phyloP scores from a whole-genome alignment of 352 stramenopile genomes.

The Globisporangium mamillatum region DNA sequence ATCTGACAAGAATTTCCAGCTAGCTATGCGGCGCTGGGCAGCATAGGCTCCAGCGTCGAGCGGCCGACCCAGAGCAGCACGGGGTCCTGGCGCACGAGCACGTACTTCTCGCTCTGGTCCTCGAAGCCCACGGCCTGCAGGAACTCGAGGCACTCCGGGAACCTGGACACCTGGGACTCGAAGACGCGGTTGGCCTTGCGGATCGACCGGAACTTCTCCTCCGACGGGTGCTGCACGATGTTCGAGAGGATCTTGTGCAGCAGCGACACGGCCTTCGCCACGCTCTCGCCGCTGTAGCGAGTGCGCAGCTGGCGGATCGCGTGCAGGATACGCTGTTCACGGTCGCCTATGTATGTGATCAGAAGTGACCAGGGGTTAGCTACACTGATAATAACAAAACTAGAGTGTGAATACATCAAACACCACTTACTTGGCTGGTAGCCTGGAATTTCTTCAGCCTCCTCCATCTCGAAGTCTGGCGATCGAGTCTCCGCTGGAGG shows the following conservation, averaged over 20 bases:
- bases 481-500: not conserved
- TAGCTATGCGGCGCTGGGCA: constrained; percentile 23
- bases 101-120: constrained; percentile 49
- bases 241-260: constrained; percentile 77
- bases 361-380: no score
- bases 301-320: constrained; percentile 37
- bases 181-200: constrained; percentile 70
- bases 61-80: constrained; percentile 71
- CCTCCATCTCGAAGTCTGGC: constrained; percentile 9
- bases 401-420: not conserved
- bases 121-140: constrained; percentile 63
- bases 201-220: constrained; percentile 65
- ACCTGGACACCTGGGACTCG: constrained; percentile 35
- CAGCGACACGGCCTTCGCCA: constrained; percentile 35
- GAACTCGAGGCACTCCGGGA: constrained; percentile 67
- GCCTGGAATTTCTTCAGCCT: constrained; percentile 3
- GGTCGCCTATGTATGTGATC: constrained; percentile 33
- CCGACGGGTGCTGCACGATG: constrained; percentile 50
- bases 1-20: not conserved
- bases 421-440: constrained; percentile 15
- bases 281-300: constrained; percentile 30
- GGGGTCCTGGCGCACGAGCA: constrained; percentile 55
- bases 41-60: constrained; percentile 52
- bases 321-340: constrained; percentile 48
- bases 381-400: not conserved